Conservation (phyloP, 75 land plant species). For the Selaginella tamariscina region DNA sequence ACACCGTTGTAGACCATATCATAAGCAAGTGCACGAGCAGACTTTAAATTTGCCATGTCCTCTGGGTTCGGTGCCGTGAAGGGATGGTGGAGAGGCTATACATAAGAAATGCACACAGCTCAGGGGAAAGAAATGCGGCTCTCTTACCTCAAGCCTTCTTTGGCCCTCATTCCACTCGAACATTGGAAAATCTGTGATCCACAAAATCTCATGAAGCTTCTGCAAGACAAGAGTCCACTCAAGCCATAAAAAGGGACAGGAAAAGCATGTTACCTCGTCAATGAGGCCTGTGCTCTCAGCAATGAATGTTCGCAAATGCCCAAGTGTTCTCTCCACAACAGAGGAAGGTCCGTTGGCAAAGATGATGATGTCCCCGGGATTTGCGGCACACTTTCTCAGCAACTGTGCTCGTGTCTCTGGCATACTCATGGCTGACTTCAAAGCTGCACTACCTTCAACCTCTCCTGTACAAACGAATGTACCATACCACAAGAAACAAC, state of each 20-base stretch:
- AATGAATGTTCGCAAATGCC: slow-evolving; percentile 46
- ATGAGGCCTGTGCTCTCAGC: slow-evolving; percentile 60
- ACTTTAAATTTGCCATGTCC: slow-evolving; percentile 63
- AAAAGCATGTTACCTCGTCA: slow-evolving; percentile 41
- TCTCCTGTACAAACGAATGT: slow-evolving; percentile 30
- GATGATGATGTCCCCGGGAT: slow-evolving; percentile 67
- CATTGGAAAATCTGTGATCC: slow-evolving; percentile 98
- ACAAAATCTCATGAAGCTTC: slow-evolving; percentile 67
- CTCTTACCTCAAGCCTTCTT: slow-evolving; percentile 72
- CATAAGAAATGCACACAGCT: background rate
- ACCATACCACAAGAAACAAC: background rate
- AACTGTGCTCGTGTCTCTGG: slow-evolving; percentile 34
- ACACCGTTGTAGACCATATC: slow-evolving; percentile 98
- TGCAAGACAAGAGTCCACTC: slow-evolving; percentile 15
- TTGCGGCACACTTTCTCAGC: slow-evolving; percentile 38
- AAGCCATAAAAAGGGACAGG: background rate
- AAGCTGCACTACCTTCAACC: slow-evolving; percentile 69
- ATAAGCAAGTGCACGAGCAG: slow-evolving; percentile 93
- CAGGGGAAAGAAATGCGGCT: background rate
- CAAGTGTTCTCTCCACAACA: slow-evolving; percentile 74
- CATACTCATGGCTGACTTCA: slow-evolving; percentile 41
- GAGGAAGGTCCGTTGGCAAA: slow-evolving; percentile 63
- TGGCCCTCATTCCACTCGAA: slow-evolving; percentile 83
- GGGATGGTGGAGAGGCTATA: slow-evolving; percentile 90
- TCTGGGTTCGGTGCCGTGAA: slow-evolving; percentile 97